Conservation (phyloP, 495 filamentous ascomycete species). For the Haplographium delicatum region DNA sequence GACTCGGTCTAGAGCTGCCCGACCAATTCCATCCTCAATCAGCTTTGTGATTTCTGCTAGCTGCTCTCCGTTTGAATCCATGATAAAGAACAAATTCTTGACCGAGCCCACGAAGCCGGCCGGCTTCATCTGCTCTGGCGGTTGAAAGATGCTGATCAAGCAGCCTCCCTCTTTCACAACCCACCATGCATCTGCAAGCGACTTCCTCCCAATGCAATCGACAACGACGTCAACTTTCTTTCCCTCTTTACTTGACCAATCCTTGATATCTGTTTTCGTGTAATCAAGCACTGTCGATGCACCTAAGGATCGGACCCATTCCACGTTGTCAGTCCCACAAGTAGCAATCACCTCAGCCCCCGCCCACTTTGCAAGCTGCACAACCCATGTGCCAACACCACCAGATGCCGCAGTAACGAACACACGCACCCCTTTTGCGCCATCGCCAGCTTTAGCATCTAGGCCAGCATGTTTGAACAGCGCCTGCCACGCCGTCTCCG, state of each 20-base stretch:
- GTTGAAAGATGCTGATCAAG: conserved; percentile 46
- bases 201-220: conserved; percentile 43
- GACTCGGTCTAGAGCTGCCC: conserved; percentile 41
- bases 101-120: conserved; percentile 26
- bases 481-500: conserved; percentile 53
- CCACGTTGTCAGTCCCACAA: conserved; percentile 34
- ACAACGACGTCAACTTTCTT: conserved; percentile 45
- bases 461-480: conserved; percentile 48
- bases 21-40: conserved; percentile 37
- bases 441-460: conserved; percentile 16
- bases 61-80: conserved; percentile 35
- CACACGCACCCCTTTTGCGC: conserved; percentile 33
- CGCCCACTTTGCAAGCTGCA: conserved; percentile 46
- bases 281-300: conserved; percentile 45
- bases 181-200: conserved; percentile 43
- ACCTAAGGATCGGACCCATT: conserved; percentile 35
- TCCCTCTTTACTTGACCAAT: conserved; percentile 31
- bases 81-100: conserved; percentile 39
- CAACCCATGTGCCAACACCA: conserved; percentile 51
- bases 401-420: conserved; percentile 47
- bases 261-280: conserved; percentile 26
- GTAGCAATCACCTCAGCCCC: conserved; percentile 39
- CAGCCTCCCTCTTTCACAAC: conserved; percentile 36
- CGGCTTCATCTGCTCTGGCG: conserved; percentile 40
- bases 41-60: conserved; percentile 38